phyloP scores from a whole-genome alignment of 805 yeast species.

The Helenozyma rhizophorensis region DNA sequence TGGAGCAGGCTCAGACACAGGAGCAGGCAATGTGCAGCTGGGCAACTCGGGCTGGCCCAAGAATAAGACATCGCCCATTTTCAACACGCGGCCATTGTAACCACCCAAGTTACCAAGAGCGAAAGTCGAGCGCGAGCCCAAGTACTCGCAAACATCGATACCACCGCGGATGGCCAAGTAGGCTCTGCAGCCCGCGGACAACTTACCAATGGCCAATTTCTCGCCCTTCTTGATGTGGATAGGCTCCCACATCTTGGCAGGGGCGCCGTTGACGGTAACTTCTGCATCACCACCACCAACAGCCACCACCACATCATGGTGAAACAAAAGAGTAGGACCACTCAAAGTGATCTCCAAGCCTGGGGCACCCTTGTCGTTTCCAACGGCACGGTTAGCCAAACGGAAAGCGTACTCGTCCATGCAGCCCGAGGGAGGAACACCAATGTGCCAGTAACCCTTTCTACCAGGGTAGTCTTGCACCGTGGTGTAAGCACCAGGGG shows the following conservation, averaged over 20 bases:
- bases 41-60: constrained; percentile 72
- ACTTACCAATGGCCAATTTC: constrained; percentile 73
- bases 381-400: constrained; percentile 85
- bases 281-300: constrained; percentile 82
- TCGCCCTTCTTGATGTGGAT: constrained; percentile 69
- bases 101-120: constrained; percentile 95
- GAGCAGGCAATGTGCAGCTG: constrained; percentile 67
- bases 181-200: constrained; percentile 79
- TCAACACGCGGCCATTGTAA: constrained; percentile 85
- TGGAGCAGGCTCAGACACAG: constrained; percentile 57
- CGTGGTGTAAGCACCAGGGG: constrained; percentile 94
- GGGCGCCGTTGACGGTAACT: constrained; percentile 59
- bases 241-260: constrained; percentile 67
- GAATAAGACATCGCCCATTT: constrained; percentile 88
- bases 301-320: constrained; percentile 70
- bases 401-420: constrained; percentile 94
- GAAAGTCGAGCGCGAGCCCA: constrained; percentile 95
- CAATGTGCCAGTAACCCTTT: constrained; percentile 79
- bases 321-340: constrained; percentile 87
- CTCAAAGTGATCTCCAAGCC: constrained; percentile 84
- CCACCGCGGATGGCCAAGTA: constrained; percentile 91
- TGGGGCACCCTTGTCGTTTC: constrained; percentile 77
- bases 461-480: constrained; percentile 96
- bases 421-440: constrained; percentile 98
- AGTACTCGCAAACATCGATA: constrained; percentile 86